These are phyloP conservation scores for Pezizomycotina sp. DNA, from an alignment of 2,329 filamentous ascomycete species.

Conservation along the genomic window DNA sequence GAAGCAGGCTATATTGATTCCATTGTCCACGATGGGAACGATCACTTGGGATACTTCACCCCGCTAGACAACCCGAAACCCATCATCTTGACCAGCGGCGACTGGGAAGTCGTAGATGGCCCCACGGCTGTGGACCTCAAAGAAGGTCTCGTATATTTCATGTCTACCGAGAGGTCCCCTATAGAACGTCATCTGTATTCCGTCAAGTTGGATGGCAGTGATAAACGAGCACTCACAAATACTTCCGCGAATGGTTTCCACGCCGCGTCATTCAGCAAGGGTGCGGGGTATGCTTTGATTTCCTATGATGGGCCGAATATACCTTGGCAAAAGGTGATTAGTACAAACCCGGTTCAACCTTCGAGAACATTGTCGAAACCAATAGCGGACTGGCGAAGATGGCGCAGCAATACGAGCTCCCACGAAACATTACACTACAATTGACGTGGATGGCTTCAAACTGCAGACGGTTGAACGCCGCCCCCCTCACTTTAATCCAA, in stretches of 20 bases:
- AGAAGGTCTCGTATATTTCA: slow-evolving; percentile 80
- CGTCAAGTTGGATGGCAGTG: slow-evolving; percentile 65
- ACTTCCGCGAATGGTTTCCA: slow-evolving; percentile 61
- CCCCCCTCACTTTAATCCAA: slow-evolving; percentile 70
- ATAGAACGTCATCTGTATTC: slow-evolving; percentile 86
- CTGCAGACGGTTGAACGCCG: slow-evolving; percentile 65
- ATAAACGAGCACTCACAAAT: slow-evolving; percentile 57
- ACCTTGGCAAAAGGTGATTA: slow-evolving; percentile 81
- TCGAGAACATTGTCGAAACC: slow-evolving; percentile 58
- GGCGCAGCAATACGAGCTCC: slow-evolving; percentile 68
- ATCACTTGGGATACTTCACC: slow-evolving; percentile 86
- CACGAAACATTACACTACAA: slow-evolving; percentile 61
- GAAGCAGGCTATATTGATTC: slow-evolving; percentile 89
- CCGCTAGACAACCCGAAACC: slow-evolving; percentile 72
- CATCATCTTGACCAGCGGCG: slow-evolving; percentile 66
- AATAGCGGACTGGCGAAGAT: slow-evolving; percentile 54
- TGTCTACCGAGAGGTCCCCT: slow-evolving; percentile 69
- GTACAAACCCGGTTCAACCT: slow-evolving; percentile 45
- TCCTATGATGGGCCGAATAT: slow-evolving; percentile 69
- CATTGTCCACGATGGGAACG: slow-evolving; percentile 67
- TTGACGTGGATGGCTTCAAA: slow-evolving; percentile 65
- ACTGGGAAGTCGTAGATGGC: slow-evolving; percentile 81
- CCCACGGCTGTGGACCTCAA: slow-evolving; percentile 71
- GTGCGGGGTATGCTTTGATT: slow-evolving; percentile 67
- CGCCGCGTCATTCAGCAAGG: slow-evolving; percentile 63